Percentiles rank a stretch among this genome's conserved stretches.
Conservation (phyloP, 176 grass and related monocot species). For the Urochloa ruziziensis region DNA sequence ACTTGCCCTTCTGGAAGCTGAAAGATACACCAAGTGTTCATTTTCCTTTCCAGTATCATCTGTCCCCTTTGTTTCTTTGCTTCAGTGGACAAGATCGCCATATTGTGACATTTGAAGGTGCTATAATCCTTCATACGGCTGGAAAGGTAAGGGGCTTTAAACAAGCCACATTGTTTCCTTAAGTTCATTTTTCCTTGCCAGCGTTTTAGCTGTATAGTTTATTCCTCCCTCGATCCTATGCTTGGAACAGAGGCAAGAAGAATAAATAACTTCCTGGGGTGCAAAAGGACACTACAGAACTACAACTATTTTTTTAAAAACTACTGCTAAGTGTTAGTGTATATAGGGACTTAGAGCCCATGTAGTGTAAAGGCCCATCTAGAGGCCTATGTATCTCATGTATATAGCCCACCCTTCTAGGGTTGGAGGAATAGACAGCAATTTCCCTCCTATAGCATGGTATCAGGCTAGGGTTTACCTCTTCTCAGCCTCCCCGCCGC, state of each 20-base stretch:
- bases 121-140: constrained; percentile 9
- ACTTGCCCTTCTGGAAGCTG: not conserved
- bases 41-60: not conserved
- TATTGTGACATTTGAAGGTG: constrained; percentile 17
- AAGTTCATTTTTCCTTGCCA: constrained; percentile 17
- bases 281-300: constrained; percentile 20
- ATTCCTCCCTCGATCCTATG: constrained; percentile 31
- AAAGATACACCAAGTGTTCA: not conserved
- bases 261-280: constrained; percentile 2
- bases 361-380: no score
- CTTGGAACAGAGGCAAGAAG: constrained; percentile 40
- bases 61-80: not conserved
- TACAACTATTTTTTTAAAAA: constrained; percentile 3
- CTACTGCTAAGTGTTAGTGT: no score
- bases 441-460: no score
- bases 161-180: constrained; percentile 21
- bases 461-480: no score
- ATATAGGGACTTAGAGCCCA: no score
- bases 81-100: constrained; percentile 9
- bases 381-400: no score
- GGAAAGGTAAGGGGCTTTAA: constrained; percentile 18
- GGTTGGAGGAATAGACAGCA: no score
- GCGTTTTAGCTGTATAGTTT: constrained; percentile 36
- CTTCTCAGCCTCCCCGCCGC: no score
- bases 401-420: no score